A percentile compares a stretch with the other conserved stretches of the same genome.
Conservation (phyloP, 495 filamentous ascomycete species). For the Talaromyces ruber region DNA sequence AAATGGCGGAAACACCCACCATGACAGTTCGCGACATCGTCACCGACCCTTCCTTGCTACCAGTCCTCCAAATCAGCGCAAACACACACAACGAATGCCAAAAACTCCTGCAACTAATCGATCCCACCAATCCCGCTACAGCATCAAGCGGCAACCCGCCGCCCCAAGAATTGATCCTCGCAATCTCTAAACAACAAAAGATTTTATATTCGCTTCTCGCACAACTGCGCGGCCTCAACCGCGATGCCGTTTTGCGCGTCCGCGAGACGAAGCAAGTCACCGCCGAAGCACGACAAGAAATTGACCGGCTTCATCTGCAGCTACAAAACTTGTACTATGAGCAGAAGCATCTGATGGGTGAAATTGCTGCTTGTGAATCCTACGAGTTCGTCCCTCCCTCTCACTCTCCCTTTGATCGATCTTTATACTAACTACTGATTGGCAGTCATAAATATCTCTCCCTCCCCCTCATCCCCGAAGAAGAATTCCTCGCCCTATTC, state of each 20-base stretch:
- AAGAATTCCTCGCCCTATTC: constrained; percentile 71
- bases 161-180: constrained; percentile 44
- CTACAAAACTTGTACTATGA: constrained; percentile 97
- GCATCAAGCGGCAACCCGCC: constrained; percentile 19
- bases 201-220: constrained; percentile 69
- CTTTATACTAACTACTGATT: constrained; percentile 6
- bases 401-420: background rate
- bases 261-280: constrained; percentile 82
- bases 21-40: constrained; percentile 55
- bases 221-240: constrained; percentile 73
- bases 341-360: constrained; percentile 78
- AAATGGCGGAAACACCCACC: constrained; percentile 7
- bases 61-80: constrained; percentile 63
- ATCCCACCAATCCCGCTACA: constrained; percentile 30
- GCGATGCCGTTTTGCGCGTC: constrained; percentile 68
- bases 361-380: constrained; percentile 83
- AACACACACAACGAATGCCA: constrained; percentile 66
- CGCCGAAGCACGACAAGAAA: constrained; percentile 78
- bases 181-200: constrained; percentile 71
- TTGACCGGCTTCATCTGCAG: constrained; percentile 84
- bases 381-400: constrained; percentile 64
- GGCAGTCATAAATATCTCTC: constrained; percentile 77
- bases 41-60: constrained; percentile 57
- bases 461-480: constrained; percentile 73
- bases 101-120: constrained; percentile 54